Evolutionary conservation across 306 rosid genomes (phyloP).

Genomic region (Rosa multiflora): DNA sequence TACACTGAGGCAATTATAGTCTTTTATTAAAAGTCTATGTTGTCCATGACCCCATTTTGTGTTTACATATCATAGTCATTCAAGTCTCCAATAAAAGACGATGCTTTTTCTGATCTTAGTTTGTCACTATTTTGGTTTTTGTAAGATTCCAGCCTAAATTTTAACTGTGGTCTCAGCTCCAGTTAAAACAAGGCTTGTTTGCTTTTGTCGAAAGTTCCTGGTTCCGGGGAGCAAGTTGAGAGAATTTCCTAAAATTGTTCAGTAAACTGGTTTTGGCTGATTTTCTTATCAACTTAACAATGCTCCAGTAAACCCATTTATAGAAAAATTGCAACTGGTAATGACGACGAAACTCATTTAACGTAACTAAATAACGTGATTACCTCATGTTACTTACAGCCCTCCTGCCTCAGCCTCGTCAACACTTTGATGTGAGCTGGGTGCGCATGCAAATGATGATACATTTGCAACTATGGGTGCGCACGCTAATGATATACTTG

Average conservation of each 20-base stretch:
- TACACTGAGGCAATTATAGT: slow-evolving; percentile 22
- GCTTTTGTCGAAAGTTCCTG: not conserved
- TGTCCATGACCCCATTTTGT: slow-evolving; percentile 12
- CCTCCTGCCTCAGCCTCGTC: no score
- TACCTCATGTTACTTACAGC: no score
- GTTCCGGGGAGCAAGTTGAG: not conserved
- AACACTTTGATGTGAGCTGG: no score
- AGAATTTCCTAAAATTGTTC: not conserved
- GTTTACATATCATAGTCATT: not conserved
- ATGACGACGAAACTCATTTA: not conserved
- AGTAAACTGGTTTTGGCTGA: no score
- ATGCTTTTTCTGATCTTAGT: not conserved
- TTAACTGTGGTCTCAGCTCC: not conserved
- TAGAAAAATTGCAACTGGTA: not conserved
- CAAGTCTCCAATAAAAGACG: slow-evolving; percentile 18
- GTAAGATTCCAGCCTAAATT: not conserved
- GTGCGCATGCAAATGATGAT: no score
- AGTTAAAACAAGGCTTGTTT: not conserved
- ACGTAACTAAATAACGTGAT: no score
- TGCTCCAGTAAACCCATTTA: no score
- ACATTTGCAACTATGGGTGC: not conserved
- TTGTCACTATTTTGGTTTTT: not conserved
- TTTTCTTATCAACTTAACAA: no score
- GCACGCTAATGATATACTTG: not conserved
- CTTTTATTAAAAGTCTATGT: slow-evolving; percentile 30